Evolutionary conservation across 2,329 filamentous ascomycete genomes (phyloP), one percentile per base, ranked within the genome.

Genomic region (Neophaeococcomyces aloes): DNA sequence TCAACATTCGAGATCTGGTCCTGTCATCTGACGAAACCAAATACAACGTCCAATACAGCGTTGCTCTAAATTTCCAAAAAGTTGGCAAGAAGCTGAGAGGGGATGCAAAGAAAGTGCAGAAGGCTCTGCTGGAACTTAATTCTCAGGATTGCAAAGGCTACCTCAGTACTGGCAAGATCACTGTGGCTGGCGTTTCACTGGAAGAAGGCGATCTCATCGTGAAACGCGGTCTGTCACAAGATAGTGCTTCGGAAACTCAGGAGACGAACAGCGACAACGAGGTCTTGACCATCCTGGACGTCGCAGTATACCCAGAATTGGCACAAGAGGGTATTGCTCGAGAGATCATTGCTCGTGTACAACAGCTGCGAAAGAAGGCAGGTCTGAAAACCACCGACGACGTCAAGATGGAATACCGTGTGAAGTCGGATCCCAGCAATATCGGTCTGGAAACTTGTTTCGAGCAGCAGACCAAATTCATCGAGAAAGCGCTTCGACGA

Each of bases 21-120:
- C 72, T 95, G 42, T 86, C 86, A 2, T 80, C 77, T 6, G 87
- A 96, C 51, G 91, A 96, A 66, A 81, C 78, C 44, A 85, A 83
- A 61, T 95, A 95, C 68, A 85, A 87, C 43, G 87, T 98, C 35
- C 81, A 91, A 59, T 94, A 95, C 67, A 86, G 83, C 49, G 86
- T 89, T 13, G 78, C 76, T 30, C 88, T 87, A 6, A 91, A 98
- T 64, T 95, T 91, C 83, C 87, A 91, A 11, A 83, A 85, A 2
- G 74, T 98, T 13, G 91, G 91, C 52, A 94, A 94, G 76, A 96
- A 96, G 69, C 75, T 96, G 55, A 94, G 94, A 74, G 95, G 94
- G 66, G 88, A 95, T 57, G 85, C 87, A 52, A 78, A 80, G 52
- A 86, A 83, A 60, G 87, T 96, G 54, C 93, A 93, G 71, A 93